A percentile compares a stretch with the other conserved stretches of the same genome.
phyloP scores from a whole-genome alignment of 345 rosid genomes.

The Citrus inodora region DNA sequence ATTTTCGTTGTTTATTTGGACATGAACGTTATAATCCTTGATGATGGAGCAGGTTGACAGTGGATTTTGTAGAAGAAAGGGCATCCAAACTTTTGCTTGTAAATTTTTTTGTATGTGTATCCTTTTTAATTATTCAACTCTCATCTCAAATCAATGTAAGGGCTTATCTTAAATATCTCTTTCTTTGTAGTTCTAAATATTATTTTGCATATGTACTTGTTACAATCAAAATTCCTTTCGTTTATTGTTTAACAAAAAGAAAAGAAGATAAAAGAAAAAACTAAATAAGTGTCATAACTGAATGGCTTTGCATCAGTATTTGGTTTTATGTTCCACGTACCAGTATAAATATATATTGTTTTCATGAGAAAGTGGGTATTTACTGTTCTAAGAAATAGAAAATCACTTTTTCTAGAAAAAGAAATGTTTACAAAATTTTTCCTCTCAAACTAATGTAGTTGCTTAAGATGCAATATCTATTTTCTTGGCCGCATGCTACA shows the following conservation, averaged over 20 bases:
- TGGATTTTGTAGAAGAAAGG: background rate
- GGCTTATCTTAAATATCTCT: background rate
- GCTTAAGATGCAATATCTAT: background rate
- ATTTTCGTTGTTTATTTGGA: background rate
- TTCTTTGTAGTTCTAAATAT: background rate
- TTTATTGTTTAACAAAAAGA: background rate
- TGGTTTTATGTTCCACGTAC: background rate
- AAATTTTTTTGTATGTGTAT: background rate
- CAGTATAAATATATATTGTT: background rate
- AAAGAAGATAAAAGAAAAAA: background rate
- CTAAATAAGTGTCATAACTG: background rate
- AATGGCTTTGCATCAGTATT: background rate
- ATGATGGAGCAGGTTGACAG: background rate
- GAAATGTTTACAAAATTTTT: background rate
- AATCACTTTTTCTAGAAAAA: background rate
- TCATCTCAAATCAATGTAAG: background rate
- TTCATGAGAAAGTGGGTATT: background rate
- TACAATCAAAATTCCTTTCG: too few species aligned
- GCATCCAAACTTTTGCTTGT: background rate
- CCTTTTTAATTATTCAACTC: background rate
- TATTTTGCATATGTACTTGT: background rate
- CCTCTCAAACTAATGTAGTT: background rate
- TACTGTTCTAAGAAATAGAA: background rate
- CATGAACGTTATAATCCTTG: background rate
- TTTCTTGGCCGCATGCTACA: background rate